Evolutionary conservation across 257 asterid species (phyloP).

Genomic region (Przewalskia tangutica): DNA sequence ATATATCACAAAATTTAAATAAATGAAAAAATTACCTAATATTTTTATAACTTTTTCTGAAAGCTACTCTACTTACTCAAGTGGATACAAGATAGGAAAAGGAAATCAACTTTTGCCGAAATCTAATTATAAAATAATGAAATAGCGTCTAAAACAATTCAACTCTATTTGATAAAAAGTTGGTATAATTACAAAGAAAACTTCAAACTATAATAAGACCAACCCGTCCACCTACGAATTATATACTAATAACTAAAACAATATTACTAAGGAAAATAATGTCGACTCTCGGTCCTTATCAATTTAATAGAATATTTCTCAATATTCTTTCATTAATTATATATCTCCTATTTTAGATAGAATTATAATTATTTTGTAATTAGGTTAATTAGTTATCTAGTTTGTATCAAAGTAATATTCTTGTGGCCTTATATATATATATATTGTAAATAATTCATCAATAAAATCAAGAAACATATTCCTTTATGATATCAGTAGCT

Average conservation of each 20-base stretch:
- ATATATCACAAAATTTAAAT: background rate
- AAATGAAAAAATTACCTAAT: background rate
- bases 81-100: background rate
- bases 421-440: no score
- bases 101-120: background rate
- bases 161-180: background rate
- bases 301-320: no score
- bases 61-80: background rate
- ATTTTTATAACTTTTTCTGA: background rate
- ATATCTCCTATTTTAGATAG: no score
- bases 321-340: no score
- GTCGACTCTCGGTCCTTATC: background rate
- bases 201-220: background rate
- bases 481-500: no score
- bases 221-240: background rate
- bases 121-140: background rate
- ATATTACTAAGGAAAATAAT: background rate
- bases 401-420: no score
- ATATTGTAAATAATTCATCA: no score
- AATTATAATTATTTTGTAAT: no score
- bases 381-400: no score
- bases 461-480: no score
- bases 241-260: background rate
- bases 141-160: background rate
- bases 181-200: background rate